A percentile compares a stretch with the other conserved stretches of the same genome.
These are phyloP conservation scores for Yarrowia sp. DNA, from an alignment of 805 yeast genomes.

Conservation along the genomic window DNA sequence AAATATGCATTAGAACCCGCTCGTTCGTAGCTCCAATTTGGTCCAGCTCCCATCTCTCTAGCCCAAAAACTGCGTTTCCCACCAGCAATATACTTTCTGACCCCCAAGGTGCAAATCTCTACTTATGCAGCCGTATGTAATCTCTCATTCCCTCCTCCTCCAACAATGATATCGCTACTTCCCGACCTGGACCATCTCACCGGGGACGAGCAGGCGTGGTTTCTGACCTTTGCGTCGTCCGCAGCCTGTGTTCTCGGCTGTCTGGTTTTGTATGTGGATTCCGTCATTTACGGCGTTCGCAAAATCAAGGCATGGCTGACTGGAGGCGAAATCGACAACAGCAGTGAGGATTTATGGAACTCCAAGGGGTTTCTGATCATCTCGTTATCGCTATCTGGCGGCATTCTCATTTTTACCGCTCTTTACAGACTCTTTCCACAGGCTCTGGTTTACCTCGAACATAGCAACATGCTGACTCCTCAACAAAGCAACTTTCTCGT, in stretches of 20 bases:
- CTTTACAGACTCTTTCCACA: slow-evolving; percentile 76
- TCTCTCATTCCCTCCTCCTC: no score
- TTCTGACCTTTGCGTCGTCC: slow-evolving; percentile 62
- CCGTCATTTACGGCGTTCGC: slow-evolving; percentile 53
- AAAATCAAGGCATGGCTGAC: slow-evolving; percentile 40
- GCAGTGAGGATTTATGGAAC: slow-evolving; percentile 8
- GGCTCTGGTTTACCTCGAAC: slow-evolving; percentile 48
- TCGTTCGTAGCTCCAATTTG: no score
- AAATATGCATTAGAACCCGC: no score
- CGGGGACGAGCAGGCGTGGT: slow-evolving; percentile 45
- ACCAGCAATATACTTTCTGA: no score
- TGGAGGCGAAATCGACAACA: background rate
- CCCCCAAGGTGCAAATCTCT: no score
- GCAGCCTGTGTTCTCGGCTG: slow-evolving; percentile 72
- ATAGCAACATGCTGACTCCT: slow-evolving; percentile 35
- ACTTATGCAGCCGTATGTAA: no score
- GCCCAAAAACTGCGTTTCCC: no score
- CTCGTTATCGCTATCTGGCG: slow-evolving; percentile 74
- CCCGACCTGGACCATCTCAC: slow-evolving; percentile 26
- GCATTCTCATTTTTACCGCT: slow-evolving; percentile 76
- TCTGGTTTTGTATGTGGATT: slow-evolving; percentile 58
- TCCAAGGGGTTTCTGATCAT: slow-evolving; percentile 61
- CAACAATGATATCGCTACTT: slow-evolving; percentile 1
- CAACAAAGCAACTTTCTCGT: slow-evolving; percentile 42
- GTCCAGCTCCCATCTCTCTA: no score